Conservation (phyloP, 139 green algal genomes). For the Coelastrella sp. region DNA sequence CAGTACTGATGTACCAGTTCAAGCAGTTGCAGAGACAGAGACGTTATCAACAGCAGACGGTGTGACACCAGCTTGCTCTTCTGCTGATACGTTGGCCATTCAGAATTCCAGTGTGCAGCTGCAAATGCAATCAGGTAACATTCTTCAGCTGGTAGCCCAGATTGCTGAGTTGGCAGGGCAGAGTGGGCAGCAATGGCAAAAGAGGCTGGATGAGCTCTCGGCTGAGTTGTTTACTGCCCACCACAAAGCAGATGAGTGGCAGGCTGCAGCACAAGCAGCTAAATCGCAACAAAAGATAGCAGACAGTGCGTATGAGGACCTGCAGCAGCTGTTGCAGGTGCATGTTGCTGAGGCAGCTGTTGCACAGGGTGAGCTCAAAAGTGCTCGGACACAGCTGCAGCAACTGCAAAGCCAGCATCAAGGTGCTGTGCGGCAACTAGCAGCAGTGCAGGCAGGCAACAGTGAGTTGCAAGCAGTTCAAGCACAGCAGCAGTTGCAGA, state of each 20-base stretch:
- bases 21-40: too few species aligned
- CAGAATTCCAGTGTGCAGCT: slow-evolving; percentile 8
- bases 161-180: background rate
- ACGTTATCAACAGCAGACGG: too few species aligned
- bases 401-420: background rate
- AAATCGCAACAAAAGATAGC: background rate
- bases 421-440: background rate
- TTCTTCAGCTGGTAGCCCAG: slow-evolving; percentile 1
- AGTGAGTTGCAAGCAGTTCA: too few species aligned
- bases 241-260: background rate
- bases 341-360: background rate
- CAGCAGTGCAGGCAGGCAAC: background rate
- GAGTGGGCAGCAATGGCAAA: background rate
- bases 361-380: background rate
- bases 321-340: slow-evolving; percentile 16
- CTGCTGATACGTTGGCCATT: too few species aligned
- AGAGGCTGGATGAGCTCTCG: slow-evolving; percentile 23
- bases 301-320: background rate
- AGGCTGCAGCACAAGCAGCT: background rate
- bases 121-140: background rate
- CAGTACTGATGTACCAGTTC: too few species aligned
- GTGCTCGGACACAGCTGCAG: background rate
- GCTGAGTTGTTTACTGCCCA: background rate
- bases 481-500: too few species aligned
- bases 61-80: too few species aligned